Evolutionary conservation across 768 basidiomycete species (phyloP), one percentile per base, ranked within the genome.

Genomic region (Melanogaster broomeanus): DNA sequence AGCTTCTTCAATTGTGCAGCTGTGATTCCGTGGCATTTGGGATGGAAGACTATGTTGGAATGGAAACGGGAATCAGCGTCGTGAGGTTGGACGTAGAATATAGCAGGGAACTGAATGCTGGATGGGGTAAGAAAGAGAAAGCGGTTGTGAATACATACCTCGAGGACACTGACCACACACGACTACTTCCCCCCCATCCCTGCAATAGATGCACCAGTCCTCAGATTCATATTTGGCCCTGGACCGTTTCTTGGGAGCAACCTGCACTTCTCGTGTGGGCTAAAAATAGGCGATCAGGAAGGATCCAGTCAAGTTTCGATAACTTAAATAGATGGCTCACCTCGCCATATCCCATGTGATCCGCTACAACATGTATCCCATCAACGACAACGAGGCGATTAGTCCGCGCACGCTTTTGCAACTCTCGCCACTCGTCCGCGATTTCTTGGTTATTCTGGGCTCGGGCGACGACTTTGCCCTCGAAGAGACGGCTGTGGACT

Each of bases 141-240:
- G 16, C n/a, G 25, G 42, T 16, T 42, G 27, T 10, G 28, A 16
- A n/a, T 18, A 38, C 71, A 18, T 54, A 81, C 83, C 81, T 67
- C 83, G 73, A 39, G 84, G 84, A 61, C 84, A 85, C 16, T 53
- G 45, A 9, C 51, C 30, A 58, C 84, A 85, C 13, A 75, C 46
- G 35, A 77, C 63, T 8, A 85, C 56, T 40, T 80, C 74, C 0
- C 84, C 83, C 2, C 83, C 84, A 45, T 85, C 84, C 28, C 78
- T 72, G 62, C 84, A 85, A 50, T 74, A 67, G 31, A 79, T 75
- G 61, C 84, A 85, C 68, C 73, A 82, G 53, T 85, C 82, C 60
- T 85, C 81, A 25, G 70, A 77, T 3, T 79, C 82, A 48, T 72
- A 77, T 61, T 71, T 70, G 21, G 46, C 53, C 62, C 50, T 68